These are phyloP conservation scores for Lodderomyces metapsilosis DNA, from an alignment of 1,139 yeast species.

Conservation along the genomic window DNA sequence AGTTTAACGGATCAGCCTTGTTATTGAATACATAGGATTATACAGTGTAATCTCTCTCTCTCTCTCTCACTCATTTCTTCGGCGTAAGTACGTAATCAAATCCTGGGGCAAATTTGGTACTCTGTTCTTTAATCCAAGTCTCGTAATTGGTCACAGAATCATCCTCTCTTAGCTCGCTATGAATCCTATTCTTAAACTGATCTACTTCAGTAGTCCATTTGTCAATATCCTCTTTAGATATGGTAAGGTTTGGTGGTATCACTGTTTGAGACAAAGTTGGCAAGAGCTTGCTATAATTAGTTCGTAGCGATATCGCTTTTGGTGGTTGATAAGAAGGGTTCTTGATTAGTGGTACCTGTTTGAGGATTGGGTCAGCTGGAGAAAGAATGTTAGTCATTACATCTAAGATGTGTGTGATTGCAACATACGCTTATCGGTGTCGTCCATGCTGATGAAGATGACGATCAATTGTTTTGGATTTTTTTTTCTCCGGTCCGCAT, in stretches of 20 bases:
- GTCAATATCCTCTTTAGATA: conserved; percentile 26
- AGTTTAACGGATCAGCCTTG: no score
- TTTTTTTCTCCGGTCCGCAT: no score
- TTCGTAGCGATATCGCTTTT: conserved; percentile 53
- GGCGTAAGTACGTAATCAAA: conserved; percentile 41
- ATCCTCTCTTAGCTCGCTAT: conserved; percentile 11
- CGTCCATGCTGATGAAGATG: conserved; percentile 15
- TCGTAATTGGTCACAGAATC: conserved; percentile 20
- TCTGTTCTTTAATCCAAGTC: conserved; percentile 37
- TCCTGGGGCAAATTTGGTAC: conserved; percentile 43
- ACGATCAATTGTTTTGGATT: background rate
- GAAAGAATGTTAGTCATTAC: background rate
- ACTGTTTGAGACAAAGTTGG: conserved; percentile 34
- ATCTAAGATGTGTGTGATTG: background rate
- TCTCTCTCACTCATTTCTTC: conserved; percentile 15
- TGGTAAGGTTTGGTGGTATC: conserved; percentile 39
- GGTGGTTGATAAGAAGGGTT: conserved; percentile 59
- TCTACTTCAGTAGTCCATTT: conserved; percentile 31
- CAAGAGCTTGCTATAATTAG: conserved; percentile 45
- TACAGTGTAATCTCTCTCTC: no score
- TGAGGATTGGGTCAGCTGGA: conserved; percentile 50
- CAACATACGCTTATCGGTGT: conserved; percentile 21
- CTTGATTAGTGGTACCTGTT: conserved; percentile 58
- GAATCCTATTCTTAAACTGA: conserved; percentile 15
- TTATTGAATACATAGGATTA: no score